Percentiles rank a stretch among this genome's conserved stretches.
Conservation (phyloP, 768 basidiomycete species). For the Stropharia rugosoannulata region DNA sequence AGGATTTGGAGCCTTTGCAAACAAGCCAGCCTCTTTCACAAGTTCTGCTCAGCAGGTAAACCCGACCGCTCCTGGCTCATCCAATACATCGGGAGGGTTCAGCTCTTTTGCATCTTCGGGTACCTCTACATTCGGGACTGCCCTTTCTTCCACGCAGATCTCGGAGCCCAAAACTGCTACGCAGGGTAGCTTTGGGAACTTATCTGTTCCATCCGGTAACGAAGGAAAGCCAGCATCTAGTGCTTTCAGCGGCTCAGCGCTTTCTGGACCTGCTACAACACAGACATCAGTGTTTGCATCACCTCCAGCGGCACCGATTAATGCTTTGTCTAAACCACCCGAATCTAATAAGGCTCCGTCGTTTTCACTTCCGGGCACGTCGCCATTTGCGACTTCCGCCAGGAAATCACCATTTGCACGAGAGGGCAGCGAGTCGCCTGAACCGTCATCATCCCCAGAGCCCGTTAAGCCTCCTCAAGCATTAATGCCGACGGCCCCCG, state of each 20-base stretch:
- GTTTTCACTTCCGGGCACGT: background rate
- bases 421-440: background rate
- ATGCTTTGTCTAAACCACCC: too few species aligned
- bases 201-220: background rate
- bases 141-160: background rate
- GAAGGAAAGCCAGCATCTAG: background rate
- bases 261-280: conserved; percentile 3
- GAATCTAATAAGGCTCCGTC: too few species aligned
- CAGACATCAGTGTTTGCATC: conserved; percentile 13
- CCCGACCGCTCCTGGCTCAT: background rate
- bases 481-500: conserved; percentile 7
- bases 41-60: conserved; percentile 5
- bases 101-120: conserved; percentile 27
- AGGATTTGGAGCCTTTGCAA: conserved; percentile 23
- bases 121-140: conserved; percentile 19
- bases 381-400: conserved; percentile 2
- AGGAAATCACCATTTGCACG: conserved; percentile 1
- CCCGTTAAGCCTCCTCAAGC: conserved; percentile 3
- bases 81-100: conserved; percentile 19
- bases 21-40: conserved; percentile 11
- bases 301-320: background rate
- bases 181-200: background rate
- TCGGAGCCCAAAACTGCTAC: background rate
- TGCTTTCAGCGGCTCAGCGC: background rate
- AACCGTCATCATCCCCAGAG: conserved; percentile 27